A percentile compares a stretch with the other conserved stretches of the same genome.
phyloP scores from a whole-genome alignment of 2,329 filamentous ascomycete genomes.

The Arthroderma sp. region DNA sequence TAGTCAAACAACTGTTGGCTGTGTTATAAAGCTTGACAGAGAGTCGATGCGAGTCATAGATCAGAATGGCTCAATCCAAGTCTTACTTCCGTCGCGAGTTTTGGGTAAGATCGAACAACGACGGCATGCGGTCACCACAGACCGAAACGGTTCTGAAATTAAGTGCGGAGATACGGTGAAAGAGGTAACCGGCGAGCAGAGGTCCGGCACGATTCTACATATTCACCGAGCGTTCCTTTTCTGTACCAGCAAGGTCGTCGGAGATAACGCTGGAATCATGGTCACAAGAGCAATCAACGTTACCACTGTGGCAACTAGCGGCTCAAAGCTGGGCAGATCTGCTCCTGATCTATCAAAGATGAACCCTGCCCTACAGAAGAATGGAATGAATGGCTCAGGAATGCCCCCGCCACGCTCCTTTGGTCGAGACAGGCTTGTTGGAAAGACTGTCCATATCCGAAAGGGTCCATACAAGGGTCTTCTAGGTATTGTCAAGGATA shows the following conservation, averaged over 20 bases:
- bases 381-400: conserved; percentile 44
- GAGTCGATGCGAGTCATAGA: conserved; percentile 84
- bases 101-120: conserved; percentile 75
- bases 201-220: conserved; percentile 80
- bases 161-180: conserved; percentile 83
- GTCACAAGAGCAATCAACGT: conserved; percentile 78
- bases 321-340: conserved; percentile 53
- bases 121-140: conserved; percentile 76
- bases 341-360: conserved; percentile 74
- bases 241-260: conserved; percentile 68
- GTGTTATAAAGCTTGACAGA: conserved; percentile 87
- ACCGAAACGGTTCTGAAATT: conserved; percentile 87
- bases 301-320: conserved; percentile 85
- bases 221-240: conserved; percentile 91
- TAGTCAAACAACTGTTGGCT: conserved; percentile 74
- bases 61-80: conserved; percentile 72
- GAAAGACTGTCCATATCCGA: conserved; percentile 80
- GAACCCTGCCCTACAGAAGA: conserved; percentile 77
- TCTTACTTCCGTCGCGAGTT: conserved; percentile 80
- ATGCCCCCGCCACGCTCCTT: conserved; percentile 60
- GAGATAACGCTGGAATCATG: conserved; percentile 81
- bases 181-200: conserved; percentile 73
- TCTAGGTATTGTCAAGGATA: conserved; percentile 89
- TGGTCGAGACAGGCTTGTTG: conserved; percentile 71
- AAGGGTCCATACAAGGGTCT: conserved; percentile 86